Base-by-base conservation (phyloP, 805 yeast species). In the Spathaspora sp. region DNA sequence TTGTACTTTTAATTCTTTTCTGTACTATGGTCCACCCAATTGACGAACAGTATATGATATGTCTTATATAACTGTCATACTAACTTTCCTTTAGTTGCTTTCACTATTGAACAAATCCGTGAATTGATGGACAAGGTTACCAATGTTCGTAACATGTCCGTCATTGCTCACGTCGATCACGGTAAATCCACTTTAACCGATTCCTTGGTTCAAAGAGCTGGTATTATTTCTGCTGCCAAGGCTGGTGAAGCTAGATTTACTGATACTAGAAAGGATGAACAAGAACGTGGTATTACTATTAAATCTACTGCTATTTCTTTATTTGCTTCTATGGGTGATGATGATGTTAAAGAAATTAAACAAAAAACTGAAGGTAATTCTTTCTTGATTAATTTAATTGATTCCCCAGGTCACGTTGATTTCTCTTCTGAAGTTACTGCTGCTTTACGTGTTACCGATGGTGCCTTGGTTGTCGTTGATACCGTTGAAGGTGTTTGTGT, bases 331-430 rank as follows among this genome's bases (percentile, higher is more conserved):
- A 83, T 91, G 87, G 66, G 70, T 52, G 96, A 88, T 52, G 96
- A 88, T 50, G 96, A 90, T 70, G 85, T 81, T 61, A 87, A 87
- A 76, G 89, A 85, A 66, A 93, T 94, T 82, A 81, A 85, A 77
- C 98, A 94, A 82, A 85, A 87, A 80, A 86, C 94, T 61, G 87
- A 75, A 18, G 98, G 98, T 78, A 88, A 82, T 86, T 85, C 86
- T 75, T 93, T 93, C 86, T 87, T 93, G 81, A 86, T 93, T 67
- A 93, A 93, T 90, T 85, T 93, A 86, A 93, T 93, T 69, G 99
- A 93, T 79, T 94, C 99, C 66, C 99, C 99, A 80, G 99, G 99
- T 89, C 99, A 93, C 97, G 98, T 93, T 85, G 99, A 93, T 82
- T 93, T 93, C 92, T 91, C 97, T 60, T 94, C 98, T 65, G 99